Percentiles rank a stretch among this genome's conserved stretches.
phyloP scores from a whole-genome alignment of 179 eudicot genomes.

The Beta macrorhiza region DNA sequence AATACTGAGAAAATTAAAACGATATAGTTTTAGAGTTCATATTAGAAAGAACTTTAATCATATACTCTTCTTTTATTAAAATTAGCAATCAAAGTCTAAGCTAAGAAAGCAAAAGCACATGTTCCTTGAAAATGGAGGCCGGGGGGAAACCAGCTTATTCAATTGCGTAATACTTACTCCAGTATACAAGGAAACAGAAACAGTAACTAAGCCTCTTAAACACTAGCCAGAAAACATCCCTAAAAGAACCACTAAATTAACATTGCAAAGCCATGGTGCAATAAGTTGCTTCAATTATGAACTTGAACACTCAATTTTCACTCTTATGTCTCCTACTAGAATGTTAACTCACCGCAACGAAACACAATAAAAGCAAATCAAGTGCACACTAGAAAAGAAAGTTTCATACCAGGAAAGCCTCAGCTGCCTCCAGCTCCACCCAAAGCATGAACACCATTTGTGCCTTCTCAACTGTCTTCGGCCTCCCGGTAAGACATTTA shows the following conservation, averaged over 20 bases:
- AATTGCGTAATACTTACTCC: background rate
- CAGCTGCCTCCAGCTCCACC: conserved; percentile 97
- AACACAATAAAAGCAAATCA: background rate
- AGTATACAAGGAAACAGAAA: background rate
- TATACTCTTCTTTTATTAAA: too few species aligned
- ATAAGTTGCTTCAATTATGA: background rate
- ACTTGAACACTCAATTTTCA: background rate
- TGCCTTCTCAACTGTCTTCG: conserved; percentile 97
- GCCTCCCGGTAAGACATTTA: conserved; percentile 87
- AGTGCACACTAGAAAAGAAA: background rate
- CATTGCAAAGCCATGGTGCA: background rate
- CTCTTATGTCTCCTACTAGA: background rate
- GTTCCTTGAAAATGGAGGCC: too few species aligned
- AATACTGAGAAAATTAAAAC: too few species aligned
- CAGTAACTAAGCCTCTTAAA: background rate
- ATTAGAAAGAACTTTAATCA: too few species aligned
- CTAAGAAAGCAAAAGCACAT: too few species aligned
- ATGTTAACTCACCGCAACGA: background rate
- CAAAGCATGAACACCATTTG: conserved; percentile 80
- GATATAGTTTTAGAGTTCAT: too few species aligned
- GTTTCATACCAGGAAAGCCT: conserved; percentile 71
- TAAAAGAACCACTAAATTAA: background rate
- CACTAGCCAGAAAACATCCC: background rate
- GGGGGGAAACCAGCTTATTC: too few species aligned
- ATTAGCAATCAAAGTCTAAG: too few species aligned